Conservation (phyloP, 805 yeast genomes). For the Metschnikowia noctiluminum region DNA sequence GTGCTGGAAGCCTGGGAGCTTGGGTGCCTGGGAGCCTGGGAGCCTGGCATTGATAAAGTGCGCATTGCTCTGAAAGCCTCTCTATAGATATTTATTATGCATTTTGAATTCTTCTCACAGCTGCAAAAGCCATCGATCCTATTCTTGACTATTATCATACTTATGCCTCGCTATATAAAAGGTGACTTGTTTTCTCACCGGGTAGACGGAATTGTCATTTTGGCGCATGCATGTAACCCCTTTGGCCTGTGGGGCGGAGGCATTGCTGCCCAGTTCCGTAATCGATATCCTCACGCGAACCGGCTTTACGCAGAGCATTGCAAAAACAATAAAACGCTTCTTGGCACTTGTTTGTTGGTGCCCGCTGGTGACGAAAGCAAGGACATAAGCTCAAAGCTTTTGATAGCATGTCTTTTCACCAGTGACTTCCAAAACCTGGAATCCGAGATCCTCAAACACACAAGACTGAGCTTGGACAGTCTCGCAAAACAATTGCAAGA, state of each 20-base stretch:
- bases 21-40: no score
- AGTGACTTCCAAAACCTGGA: slow-evolving; percentile 47
- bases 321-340: slow-evolving; percentile 24
- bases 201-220: slow-evolving; percentile 29
- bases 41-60: no score
- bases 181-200: slow-evolving; percentile 55
- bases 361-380: slow-evolving; percentile 21
- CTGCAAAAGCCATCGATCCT: background rate
- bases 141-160: background rate
- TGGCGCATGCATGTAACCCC: slow-evolving; percentile 81
- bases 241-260: slow-evolving; percentile 86
- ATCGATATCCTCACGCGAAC: slow-evolving; percentile 56
- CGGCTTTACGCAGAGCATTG: slow-evolving; percentile 46
- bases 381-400: slow-evolving; percentile 23
- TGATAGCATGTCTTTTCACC: slow-evolving; percentile 72
- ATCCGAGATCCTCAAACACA: slow-evolving; percentile 46
- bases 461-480: slow-evolving; percentile 48
- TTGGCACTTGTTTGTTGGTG: slow-evolving; percentile 53
- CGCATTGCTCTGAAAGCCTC: no score
- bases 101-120: no score
- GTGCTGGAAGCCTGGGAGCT: no score
- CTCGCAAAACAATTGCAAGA: slow-evolving; percentile 22
- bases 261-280: slow-evolving; percentile 57
- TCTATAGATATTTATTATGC: no score
- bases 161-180: slow-evolving; percentile 43